Conservation (phyloP, 2,329 filamentous ascomycete genomes). For the Pyrenophora graminea region DNA sequence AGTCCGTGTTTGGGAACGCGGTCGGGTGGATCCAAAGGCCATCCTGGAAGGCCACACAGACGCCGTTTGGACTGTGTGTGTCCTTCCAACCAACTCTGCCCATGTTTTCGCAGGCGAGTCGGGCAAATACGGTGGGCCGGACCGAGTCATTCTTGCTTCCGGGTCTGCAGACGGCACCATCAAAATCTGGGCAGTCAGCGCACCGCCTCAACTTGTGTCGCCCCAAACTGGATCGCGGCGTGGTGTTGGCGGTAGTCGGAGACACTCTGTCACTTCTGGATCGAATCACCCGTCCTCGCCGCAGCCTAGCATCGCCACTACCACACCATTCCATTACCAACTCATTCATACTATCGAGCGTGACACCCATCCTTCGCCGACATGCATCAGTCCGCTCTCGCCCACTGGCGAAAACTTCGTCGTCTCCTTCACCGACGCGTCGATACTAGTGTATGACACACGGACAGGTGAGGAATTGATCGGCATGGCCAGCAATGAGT, state of each 20-base stretch:
- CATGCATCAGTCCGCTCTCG: conserved; percentile 89
- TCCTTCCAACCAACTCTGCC: conserved; percentile 81
- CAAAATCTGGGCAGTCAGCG: conserved; percentile 91
- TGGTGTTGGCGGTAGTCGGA: conserved; percentile 72
- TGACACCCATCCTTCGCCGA: conserved; percentile 73
- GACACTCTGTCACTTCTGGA: conserved; percentile 92
- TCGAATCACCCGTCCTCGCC: conserved; percentile 89
- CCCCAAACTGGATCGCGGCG: conserved; percentile 74
- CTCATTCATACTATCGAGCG: conserved; percentile 85
- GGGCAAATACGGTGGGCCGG: conserved; percentile 75
- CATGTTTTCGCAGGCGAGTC: conserved; percentile 75
- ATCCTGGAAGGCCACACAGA: conserved; percentile 94
- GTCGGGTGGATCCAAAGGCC: conserved; percentile 90
- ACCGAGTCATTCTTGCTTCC: conserved; percentile 87
- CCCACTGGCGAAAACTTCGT: conserved; percentile 84
- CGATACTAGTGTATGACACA: conserved; percentile 90
- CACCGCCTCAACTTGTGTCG: conserved; percentile 82
- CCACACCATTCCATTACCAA: conserved; percentile 83
- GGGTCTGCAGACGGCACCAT: conserved; percentile 90
- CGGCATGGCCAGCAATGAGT: conserved; percentile 90
- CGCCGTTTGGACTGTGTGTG: conserved; percentile 93
- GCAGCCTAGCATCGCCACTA: conserved; percentile 83
- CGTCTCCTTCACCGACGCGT: conserved; percentile 87
- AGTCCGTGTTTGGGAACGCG: conserved; percentile 92
- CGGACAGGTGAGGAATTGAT: conserved; percentile 88